These are phyloP conservation scores for Apophysomyces variabilis DNA, from an alignment of 371 early-diverging fungal genomes.

Conservation along the genomic window DNA sequence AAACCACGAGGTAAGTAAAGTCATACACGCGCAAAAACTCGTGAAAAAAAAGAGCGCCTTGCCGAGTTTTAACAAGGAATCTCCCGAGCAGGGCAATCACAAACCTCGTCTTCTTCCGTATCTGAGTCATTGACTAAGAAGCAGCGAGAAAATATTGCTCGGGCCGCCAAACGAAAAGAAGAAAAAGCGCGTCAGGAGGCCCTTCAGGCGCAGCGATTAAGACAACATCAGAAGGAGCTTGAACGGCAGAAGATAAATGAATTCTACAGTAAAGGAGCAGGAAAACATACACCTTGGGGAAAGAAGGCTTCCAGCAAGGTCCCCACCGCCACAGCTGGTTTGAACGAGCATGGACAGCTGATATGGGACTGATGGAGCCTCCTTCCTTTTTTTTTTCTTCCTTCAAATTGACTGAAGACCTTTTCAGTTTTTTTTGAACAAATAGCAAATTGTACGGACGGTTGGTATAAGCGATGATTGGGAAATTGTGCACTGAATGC, in stretches of 20 bases:
- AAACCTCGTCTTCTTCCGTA: neutral
- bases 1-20: conserved; percentile 23
- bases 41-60: too few species aligned
- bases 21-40: neutral
- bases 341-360: conserved; percentile 24
- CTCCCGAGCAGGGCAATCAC: neutral
- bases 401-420: neutral
- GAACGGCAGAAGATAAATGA: conserved; percentile 38
- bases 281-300: conserved; percentile 47
- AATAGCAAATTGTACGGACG: neutral
- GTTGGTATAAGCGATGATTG: too few species aligned
- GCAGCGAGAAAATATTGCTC: conserved; percentile 55
- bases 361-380: conserved; percentile 20
- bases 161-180: conserved; percentile 49
- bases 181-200: conserved; percentile 43
- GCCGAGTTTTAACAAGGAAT: too few species aligned
- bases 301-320: conserved; percentile 3
- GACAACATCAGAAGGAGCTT: conserved; percentile 53
- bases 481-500: too few species aligned
- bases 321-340: conserved; percentile 12
- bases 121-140: conserved; percentile 52
- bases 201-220: conserved; percentile 52
- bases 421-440: neutral
- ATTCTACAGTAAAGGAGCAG: conserved; percentile 47
- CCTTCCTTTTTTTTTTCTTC: too few species aligned